These are phyloP conservation scores for Fragaria ananassa DNA, from an alignment of 306 rosid genomes.

Conservation along the genomic window DNA sequence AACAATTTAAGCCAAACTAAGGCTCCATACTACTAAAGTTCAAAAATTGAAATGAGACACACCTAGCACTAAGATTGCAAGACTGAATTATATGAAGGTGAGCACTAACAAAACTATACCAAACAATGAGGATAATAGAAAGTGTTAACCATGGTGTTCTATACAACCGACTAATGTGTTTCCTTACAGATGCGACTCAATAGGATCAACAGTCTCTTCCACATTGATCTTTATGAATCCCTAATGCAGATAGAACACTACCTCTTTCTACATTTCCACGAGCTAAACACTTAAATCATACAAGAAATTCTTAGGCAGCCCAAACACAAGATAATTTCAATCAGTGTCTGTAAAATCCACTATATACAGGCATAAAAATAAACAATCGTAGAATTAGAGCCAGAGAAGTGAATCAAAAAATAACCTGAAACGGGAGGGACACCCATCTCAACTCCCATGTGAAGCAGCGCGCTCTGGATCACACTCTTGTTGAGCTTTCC, in stretches of 20 bases:
- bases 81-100: neutral
- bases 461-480: conserved; percentile 66
- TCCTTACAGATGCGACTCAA: neutral
- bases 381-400: neutral
- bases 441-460: conserved; percentile 94
- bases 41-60: neutral
- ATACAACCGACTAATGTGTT: neutral
- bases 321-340: neutral
- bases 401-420: neutral
- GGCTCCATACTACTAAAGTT: neutral
- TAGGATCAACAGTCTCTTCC: neutral
- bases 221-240: neutral
- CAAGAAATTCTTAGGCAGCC: neutral
- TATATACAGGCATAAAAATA: too few species aligned
- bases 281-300: neutral
- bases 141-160: neutral
- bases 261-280: neutral
- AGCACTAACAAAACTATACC: neutral
- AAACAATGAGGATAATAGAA: neutral
- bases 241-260: neutral
- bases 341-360: neutral
- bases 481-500: conserved; percentile 80
- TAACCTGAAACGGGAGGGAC: conserved; percentile 92
- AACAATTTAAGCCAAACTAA: neutral
- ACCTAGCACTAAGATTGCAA: neutral